Base-by-base conservation (phyloP, 148 eudicot genomes). In the Spergularia marina region DNA sequence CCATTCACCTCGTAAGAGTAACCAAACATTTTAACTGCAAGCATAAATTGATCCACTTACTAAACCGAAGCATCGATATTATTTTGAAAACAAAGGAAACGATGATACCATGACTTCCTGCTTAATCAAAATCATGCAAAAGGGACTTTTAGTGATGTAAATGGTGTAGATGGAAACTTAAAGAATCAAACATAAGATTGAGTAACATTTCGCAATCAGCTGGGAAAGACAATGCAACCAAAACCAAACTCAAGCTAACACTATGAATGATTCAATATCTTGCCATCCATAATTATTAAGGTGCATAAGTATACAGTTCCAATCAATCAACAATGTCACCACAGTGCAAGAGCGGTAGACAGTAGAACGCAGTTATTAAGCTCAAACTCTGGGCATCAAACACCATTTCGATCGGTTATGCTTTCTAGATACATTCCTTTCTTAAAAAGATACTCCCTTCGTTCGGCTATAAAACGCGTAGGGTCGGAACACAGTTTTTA, bases 1-100 rank as follows among this genome's bases (percentile, higher is more conserved):
- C 87, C 87, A 85, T 1, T 81, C 84, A 60, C 84, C 84, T 81
- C 51, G 21, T 17, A 53, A 20, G 6, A 54, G 9, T 15, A 6
- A 66, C 30, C 34, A 10, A 17, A 17, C 34, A 72, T 20, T 52
- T 16, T 53, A 12, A 57, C n/a, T 30, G 30, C 36, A 10, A 64
- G 62, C 25, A 25, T 57, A 69, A 0, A 12, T 30, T 20, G 16
- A 21, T 54, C 25, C 53, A 15, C 18, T 36, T 21, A 1, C 62
- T 23, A 21, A 14, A 49, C 56, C 21, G 2, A 3, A 41, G n/a
- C 47, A 44, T 67, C 70, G 34, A 63, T 63, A 17, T 36, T 34
- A 13, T 1, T 16, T 39, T 18, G 2, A 18, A 66, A 18, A 66
- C 10, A 44, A 0, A 18, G 2, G 25, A 66, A 17, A 40, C 23